These are phyloP conservation scores for Fusarium pseudoanthophilum DNA, from an alignment of 2,329 filamentous ascomycete species.

Conservation along the genomic window DNA sequence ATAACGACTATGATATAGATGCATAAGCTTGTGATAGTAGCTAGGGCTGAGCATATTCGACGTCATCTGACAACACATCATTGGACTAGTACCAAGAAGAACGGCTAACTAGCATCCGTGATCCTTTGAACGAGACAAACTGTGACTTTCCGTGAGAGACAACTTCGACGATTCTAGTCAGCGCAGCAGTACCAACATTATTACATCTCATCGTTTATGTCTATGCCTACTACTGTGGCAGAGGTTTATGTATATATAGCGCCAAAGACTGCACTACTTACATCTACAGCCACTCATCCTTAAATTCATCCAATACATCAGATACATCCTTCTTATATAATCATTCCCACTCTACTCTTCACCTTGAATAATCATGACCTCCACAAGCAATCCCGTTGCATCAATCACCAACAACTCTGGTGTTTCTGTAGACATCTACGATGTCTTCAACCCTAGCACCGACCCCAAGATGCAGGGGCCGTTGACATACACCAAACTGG, in stretches of 20 bases:
- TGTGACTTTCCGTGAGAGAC: neutral
- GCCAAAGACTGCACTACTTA: neutral
- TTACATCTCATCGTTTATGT: fast-evolving
- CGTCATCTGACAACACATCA: neutral
- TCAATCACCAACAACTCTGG: neutral
- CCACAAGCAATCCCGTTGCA: neutral
- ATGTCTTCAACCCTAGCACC: neutral
- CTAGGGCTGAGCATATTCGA: neutral
- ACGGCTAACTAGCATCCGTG: neutral
- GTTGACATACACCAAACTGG: neutral
- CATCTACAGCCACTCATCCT: neutral
- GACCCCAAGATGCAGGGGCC: neutral
- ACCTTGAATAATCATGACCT: neutral
- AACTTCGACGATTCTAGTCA: neutral
- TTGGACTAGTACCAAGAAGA: neutral
- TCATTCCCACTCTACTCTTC: neutral
- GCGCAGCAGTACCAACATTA: neutral
- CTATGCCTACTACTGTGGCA: fast-evolving
- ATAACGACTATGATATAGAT: neutral
- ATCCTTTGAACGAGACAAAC: neutral
- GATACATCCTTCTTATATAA: neutral
- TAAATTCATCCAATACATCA: neutral
- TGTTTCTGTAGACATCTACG: neutral
- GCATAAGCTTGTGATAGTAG: neutral
- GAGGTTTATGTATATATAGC: neutral